Evolutionary conservation across 495 filamentous ascomycete genomes (phyloP), one percentile per base, ranked within the genome.

Genomic region (Astrothelium subdiscretum): DNA sequence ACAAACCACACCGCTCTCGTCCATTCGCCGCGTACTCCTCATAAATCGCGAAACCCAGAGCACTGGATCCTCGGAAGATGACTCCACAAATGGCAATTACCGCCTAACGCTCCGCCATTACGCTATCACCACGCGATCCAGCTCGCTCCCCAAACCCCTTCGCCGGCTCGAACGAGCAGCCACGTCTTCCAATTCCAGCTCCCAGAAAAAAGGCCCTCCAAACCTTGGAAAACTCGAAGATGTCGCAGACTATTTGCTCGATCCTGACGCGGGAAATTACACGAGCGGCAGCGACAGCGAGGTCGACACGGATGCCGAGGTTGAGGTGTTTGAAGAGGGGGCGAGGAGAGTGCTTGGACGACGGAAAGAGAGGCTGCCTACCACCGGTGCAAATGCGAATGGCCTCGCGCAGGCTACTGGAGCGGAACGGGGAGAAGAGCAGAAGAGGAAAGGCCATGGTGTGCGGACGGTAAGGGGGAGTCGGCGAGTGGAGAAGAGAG

Each of bases 61-160:
- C 10, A 31, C 72, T 24, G 65, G 73, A 20, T 40, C 59, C 1
- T 58, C 65, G 40, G 73, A 78, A 57, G 65, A 66, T 38, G 76
- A 79, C 26, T 75, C 80, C 31, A 78, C 85, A 13, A 81, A 86
- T 38, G 83, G 81, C 18, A 83, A 84, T 10, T 99, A 95, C 69
- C 80, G 91, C n/a, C 74, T 99, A 58, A 95, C 89, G 69, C 83
- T 97, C 40, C 83, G 95, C 59, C 95, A 99, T 72, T 99, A 95
- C 71, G 90, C 90, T 29, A 97, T 99, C 68, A 89, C 83, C 29
- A 97, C 92, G 22, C 79, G 85, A 52, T 88, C 90, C 6, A 90
- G 89, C 29, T 67, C 67, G 32, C 74, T 97, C 1, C 91, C 95
- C 35, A 87, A 86, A 69, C 82, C 85, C 2, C 82, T 99, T 20